These are phyloP conservation scores for Silene coronaria DNA, from an alignment of 179 eudicot species.

Conservation along the genomic window DNA sequence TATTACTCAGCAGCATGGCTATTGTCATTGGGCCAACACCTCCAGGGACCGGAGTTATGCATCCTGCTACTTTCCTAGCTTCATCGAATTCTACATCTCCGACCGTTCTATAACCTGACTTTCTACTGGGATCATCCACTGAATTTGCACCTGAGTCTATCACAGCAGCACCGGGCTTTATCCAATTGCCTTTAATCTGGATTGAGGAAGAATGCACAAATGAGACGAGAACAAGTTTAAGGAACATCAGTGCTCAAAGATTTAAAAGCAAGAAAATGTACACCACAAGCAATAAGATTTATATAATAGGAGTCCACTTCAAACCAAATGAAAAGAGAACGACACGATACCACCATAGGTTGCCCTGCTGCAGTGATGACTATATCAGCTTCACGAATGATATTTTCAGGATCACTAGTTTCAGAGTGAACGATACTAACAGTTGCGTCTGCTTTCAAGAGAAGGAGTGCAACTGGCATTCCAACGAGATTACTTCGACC, in stretches of 20 bases:
- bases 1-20: constrained; percentile 75
- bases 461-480: constrained; percentile 78
- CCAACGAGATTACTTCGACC: constrained; percentile 97
- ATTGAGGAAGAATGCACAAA: constrained; percentile 13
- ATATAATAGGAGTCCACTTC: no score
- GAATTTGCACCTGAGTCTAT: constrained; percentile 87
- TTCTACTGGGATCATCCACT: constrained; percentile 79
- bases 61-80: constrained; percentile 87
- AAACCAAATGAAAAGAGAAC: background rate
- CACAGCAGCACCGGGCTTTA: constrained; percentile 96
- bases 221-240: background rate
- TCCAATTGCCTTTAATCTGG: constrained; percentile 88
- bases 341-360: constrained; percentile 66
- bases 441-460: constrained; percentile 88
- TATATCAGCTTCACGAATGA: constrained; percentile 84
- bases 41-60: constrained; percentile 92
- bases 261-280: no score
- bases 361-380: constrained; percentile 96
- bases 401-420: constrained; percentile 57
- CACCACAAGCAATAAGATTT: no score
- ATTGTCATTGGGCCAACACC: constrained; percentile 96
- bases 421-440: constrained; percentile 81
- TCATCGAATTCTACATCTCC: constrained; percentile 84
- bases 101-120: constrained; percentile 80
- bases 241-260: no score